Conservation (phyloP, 371 early-diverging fungal genomes). For the Smittium culicis region DNA sequence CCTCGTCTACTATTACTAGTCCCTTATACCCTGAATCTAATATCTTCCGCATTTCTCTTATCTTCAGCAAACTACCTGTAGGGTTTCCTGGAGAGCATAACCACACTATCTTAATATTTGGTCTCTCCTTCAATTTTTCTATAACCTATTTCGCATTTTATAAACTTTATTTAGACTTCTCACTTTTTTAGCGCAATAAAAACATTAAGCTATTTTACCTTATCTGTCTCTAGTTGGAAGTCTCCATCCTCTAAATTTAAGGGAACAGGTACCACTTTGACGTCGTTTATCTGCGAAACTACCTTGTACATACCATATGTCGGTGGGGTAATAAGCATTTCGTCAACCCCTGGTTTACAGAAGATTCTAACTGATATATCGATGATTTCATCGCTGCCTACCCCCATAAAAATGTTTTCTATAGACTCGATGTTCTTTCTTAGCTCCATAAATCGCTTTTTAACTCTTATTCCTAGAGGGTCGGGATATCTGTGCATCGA, state of each 20-base stretch:
- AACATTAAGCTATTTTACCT: slow-evolving; percentile 34
- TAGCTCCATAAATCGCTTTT: slow-evolving; percentile 52
- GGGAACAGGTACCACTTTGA: slow-evolving; percentile 64
- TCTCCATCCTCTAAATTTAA: slow-evolving; percentile 53
- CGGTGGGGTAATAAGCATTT: slow-evolving; percentile 86
- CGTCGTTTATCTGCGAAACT: slow-evolving; percentile 86
- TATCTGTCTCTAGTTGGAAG: slow-evolving; percentile 66
- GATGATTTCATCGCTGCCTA: slow-evolving; percentile 92
- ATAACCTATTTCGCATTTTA: too few species aligned
- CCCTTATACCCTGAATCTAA: slow-evolving; percentile 57
- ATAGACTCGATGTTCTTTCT: slow-evolving; percentile 43
- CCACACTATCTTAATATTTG: slow-evolving; percentile 73
- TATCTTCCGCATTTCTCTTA: slow-evolving; percentile 53
- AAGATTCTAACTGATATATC: slow-evolving; percentile 82
- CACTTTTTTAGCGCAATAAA: slow-evolving; percentile 7
- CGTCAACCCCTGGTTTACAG: slow-evolving; percentile 79
- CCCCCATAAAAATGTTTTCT: slow-evolving; percentile 78
- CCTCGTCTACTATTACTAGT: slow-evolving; percentile 92
- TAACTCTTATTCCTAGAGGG: slow-evolving; percentile 72
- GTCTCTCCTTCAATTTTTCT: slow-evolving; percentile 42
- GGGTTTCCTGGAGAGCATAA: slow-evolving; percentile 97
- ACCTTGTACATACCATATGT: slow-evolving; percentile 98
- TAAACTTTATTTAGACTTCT: neutral
- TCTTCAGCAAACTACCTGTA: slow-evolving; percentile 67
- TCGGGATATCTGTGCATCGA: slow-evolving; percentile 90